These are phyloP conservation scores for Dendrobium nobile DNA, from an alignment of 106 monocot genomes.

Conservation along the genomic window DNA sequence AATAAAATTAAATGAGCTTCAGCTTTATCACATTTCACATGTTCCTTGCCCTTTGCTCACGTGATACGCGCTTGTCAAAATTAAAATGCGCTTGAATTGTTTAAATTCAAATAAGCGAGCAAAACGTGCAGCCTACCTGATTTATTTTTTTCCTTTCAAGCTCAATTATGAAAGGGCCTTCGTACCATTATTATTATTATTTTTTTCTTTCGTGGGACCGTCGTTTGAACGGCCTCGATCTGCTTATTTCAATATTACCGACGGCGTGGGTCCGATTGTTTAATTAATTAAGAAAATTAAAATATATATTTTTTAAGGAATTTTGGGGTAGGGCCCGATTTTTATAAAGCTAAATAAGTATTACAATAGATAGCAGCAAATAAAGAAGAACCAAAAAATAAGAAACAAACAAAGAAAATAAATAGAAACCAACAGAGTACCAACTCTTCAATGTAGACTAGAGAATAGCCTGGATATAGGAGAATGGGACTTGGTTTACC, in stretches of 20 bases:
- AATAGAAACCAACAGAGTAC: no score
- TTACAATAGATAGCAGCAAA: no score
- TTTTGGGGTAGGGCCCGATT: no score
- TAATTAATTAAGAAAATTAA: background rate
- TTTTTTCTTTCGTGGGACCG: background rate
- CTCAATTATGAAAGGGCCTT: background rate
- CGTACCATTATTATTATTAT: background rate
- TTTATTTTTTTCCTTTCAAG: background rate
- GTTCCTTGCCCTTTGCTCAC: background rate
- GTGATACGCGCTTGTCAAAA: background rate
- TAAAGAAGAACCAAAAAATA: no score
- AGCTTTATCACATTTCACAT: constrained; percentile 4
- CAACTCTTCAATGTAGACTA: no score
- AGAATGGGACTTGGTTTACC: no score
- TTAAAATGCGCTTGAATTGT: background rate
- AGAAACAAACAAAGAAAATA: no score
- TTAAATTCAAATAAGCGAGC: background rate
- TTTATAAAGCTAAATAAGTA: no score
- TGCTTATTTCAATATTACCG: background rate
- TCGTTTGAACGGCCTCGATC: background rate
- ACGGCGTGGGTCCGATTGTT: background rate
- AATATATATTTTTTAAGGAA: no score
- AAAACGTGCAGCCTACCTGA: background rate
- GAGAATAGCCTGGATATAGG: no score
- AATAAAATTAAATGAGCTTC: background rate